Conservation (phyloP, 306 rosid species). For the Citrullus amarus region DNA sequence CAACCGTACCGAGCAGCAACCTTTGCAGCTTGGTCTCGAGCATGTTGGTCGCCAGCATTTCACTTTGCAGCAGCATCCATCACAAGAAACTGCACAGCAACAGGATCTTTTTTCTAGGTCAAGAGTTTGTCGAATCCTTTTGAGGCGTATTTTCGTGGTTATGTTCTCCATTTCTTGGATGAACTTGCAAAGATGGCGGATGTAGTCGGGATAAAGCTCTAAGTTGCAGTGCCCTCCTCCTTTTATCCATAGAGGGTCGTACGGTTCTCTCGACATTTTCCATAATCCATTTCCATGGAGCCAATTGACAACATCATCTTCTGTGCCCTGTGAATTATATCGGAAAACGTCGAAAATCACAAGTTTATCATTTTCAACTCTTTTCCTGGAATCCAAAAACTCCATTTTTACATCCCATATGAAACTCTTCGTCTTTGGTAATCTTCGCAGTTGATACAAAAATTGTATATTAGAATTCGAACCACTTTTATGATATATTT, state of each 20-base stretch:
- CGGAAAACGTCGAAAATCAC: neutral
- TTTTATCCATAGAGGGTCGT: constrained; percentile 93
- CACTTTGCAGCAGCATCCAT: constrained; percentile 26
- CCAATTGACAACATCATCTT: constrained; percentile 89
- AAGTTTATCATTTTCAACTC: neutral
- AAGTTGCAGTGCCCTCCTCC: constrained; percentile 98
- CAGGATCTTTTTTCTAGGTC: constrained; percentile 20
- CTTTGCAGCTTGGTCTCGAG: constrained; percentile 20
- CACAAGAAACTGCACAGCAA: constrained; percentile 4
- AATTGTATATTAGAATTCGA: neutral
- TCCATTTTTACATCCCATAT: neutral
- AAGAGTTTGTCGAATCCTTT: constrained; percentile 43
- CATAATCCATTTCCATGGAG: constrained; percentile 79
- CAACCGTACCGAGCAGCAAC: constrained; percentile 22
- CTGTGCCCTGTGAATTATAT: constrained; percentile 66
- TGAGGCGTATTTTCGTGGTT: constrained; percentile 59
- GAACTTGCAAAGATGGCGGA: constrained; percentile 69
- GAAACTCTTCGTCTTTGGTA: neutral
- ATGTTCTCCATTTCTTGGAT: constrained; percentile 78
- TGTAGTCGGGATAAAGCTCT: constrained; percentile 97
- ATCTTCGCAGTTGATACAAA: neutral
- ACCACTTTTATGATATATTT: neutral
- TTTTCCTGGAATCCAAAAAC: neutral
- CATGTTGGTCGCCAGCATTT: constrained; percentile 30
- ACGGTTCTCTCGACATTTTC: constrained; percentile 82